Base-by-base conservation (phyloP, 345 rosid species). In the Raphanus raphanistrum region DNA sequence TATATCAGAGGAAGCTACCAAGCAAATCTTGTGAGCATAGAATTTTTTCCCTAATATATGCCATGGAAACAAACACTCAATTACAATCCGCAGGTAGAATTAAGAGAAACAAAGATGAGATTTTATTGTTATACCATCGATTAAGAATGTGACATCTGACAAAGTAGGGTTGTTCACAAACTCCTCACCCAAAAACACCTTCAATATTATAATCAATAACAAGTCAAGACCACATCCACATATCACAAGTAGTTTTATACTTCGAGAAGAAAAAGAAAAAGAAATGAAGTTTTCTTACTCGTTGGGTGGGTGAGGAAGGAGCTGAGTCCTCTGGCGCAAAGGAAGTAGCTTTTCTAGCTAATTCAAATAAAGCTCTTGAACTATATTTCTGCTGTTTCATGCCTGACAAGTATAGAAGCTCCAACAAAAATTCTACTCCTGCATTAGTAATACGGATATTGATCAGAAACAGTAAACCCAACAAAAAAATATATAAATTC, bases 1-100 rank as follows among this genome's bases (percentile, higher is more conserved):
- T 43, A 86, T 86, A 74, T 91, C 97, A 5, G 93, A 91, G 17
- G 93, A 88, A 79, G 90, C 97, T 79, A 91, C 90, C 74, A 91
- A 82, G 71, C 97, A 84, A 61, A 88, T 88, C 81, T 86, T 86
- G 80, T 91, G 93, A 50, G 92, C 93, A 75, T 80, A 86, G 86
- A 91, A 89, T 41, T 79, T 78, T 81, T 86, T 83, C 64, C 93
- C 97, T 89, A 77, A 41, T 15, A 64, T 31, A 60, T n/a, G 8
- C 16, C 74, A 68, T 69, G 72, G 57, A 80, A n/a, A 21, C 21
- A 21, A 21, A 11, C 12, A 69, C n/a, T 35, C 45, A 36, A 13
- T 62, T 32, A n/a, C 8, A 8, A 64, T 59, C 55, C 55, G n/a
- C 11, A 63, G 1, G 38, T 54, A 43, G 35, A 61, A 3, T 68